These are phyloP conservation scores for Ensete ventricosum DNA, from an alignment of 176 grass and related monocot species.

Conservation along the genomic window DNA sequence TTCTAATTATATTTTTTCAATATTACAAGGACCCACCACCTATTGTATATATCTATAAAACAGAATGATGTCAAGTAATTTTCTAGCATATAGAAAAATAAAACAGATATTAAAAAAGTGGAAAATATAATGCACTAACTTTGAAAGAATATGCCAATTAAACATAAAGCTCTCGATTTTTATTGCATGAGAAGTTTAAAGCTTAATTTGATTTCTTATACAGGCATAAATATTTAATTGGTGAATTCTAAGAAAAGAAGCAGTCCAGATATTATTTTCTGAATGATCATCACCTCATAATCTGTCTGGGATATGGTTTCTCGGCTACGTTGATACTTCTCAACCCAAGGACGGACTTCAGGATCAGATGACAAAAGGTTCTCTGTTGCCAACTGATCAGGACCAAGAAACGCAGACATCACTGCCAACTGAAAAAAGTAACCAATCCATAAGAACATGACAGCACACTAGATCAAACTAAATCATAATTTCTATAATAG, in stretches of 20 bases:
- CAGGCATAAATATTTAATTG: not conserved
- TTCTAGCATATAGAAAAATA: too few relatives aligned
- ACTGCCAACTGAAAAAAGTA: conserved; percentile 57
- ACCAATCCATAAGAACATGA: not conserved
- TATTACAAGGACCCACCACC: too few relatives aligned
- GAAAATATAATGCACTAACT: too few relatives aligned
- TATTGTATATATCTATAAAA: too few relatives aligned
- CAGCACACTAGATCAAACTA: not conserved
- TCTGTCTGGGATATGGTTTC: conserved; percentile 91
- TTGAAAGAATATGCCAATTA: too few relatives aligned
- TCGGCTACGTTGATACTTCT: conserved; percentile 86
- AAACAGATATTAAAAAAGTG: too few relatives aligned
- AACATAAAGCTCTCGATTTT: too few relatives aligned
- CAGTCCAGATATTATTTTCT: not conserved
- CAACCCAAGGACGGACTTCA: conserved; percentile 72
- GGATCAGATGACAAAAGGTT: conserved; percentile 49
- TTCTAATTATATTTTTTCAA: not conserved
- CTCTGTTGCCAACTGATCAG: conserved; percentile 72
- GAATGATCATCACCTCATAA: conserved; percentile 52
- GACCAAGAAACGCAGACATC: conserved; percentile 89
- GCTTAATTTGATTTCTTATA: too few relatives aligned
- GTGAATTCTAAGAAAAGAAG: not conserved
- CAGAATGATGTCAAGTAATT: too few relatives aligned
- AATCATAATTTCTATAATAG: not conserved
- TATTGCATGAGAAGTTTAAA: too few relatives aligned